Evolutionary conservation across 306 rosid genomes (phyloP).

Genomic region (Aeschynomene evenia): DNA sequence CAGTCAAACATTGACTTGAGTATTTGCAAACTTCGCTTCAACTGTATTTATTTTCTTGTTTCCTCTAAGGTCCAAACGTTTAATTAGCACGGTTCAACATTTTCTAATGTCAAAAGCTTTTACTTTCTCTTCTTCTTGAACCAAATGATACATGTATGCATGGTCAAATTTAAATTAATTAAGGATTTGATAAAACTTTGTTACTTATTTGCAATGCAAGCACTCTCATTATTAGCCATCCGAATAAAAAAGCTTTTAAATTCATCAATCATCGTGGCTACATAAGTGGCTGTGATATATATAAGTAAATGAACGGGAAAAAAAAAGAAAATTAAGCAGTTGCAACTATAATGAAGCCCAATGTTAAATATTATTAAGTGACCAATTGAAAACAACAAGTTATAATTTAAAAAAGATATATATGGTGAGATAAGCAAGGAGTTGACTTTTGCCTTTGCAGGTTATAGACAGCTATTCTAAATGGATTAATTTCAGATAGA

Average conservation of each 20-base stretch:
- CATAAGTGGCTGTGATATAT: neutral
- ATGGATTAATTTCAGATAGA: neutral
- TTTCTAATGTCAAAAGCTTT: neutral
- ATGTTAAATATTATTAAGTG: neutral
- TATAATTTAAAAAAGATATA: neutral
- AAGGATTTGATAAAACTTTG: neutral
- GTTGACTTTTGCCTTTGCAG: conserved; percentile 33
- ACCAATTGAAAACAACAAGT: neutral
- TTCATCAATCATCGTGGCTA: neutral
- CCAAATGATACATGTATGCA: neutral
- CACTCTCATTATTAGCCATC: neutral
- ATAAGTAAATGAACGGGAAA: neutral
- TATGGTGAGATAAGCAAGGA: conserved; percentile 16
- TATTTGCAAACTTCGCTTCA: neutral
- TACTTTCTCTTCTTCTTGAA: neutral
- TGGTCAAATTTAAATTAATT: neutral
- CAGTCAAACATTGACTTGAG: neutral
- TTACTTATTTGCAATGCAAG: neutral
- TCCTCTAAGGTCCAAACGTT: neutral
- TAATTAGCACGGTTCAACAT: neutral
- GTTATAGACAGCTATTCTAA: neutral
- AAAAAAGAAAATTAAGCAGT: neutral
- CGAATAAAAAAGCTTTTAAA: neutral
- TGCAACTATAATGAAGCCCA: neutral
- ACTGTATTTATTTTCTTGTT: neutral